Evolutionary conservation across 192 early-diverging fungal species (phyloP), one percentile per base, ranked within the genome.

Genomic region (Linnemannia elongata): DNA sequence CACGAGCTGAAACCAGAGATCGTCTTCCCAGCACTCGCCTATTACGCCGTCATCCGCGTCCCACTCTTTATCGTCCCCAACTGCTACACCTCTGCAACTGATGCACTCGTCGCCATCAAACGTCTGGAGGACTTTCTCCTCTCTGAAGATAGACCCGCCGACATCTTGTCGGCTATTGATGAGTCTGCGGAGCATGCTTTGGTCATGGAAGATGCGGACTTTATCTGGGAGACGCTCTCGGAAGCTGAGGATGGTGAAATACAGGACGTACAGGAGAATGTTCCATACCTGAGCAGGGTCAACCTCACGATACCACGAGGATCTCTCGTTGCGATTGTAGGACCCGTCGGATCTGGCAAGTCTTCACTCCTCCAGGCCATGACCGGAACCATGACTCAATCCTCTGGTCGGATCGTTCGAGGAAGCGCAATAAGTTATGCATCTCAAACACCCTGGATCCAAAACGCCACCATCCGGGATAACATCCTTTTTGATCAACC

Each of bases 401-500:
- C 39, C 33, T n/a, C 42, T 17, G 79, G 79, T 10, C 42, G 17
- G 35, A 15, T 75, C 24, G 36, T 74, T 44, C 79, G 73, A 27
- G 79, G 79, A 18, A 39, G 73, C 9, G 52, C 57, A 12, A 69
- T 69, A 24, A 81, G 79, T 36, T 97, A 95, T 87, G 93, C 93
- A 4, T 90, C 97, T 0, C 95, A 88, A 38, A 57, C 78, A 22
- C 89, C 93, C 7, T 94, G 93, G 93, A 88, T 95, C 33, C 82
- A 89, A 57, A 93, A 91, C 68, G 72, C 90, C 17, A 91, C 91
- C 6, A 79, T 96, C n/a, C 86, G 91, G n/a, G 93, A 95, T 17
- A 96, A 96, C 80, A 92, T 96, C 44, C 36, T 94, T 55, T 94
- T 96, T 86, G 95, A 94, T 17, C 44, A 72, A 3, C 52, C 81